Percentiles rank a stretch among this genome's conserved stretches.
Conservation (phyloP, 2,329 filamentous ascomycete genomes). For the Fusarium scirpi region DNA sequence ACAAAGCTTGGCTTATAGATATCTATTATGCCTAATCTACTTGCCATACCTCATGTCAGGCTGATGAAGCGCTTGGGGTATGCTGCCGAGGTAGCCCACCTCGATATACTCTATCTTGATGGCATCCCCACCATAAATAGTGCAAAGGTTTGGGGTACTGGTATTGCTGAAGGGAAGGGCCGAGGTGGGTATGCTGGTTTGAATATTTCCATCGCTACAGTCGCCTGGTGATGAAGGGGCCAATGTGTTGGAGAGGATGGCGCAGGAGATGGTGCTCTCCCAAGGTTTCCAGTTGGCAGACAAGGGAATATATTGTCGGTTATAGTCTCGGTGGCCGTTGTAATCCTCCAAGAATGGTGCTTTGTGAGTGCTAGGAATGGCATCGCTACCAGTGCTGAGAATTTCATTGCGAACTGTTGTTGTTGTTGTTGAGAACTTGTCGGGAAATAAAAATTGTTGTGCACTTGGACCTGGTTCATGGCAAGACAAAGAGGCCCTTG, state of each 20-base stretch:
- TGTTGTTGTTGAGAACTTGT: background rate
- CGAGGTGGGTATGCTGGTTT: slow-evolving; percentile 61
- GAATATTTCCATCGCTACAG: slow-evolving; percentile 59
- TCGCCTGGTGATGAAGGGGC: slow-evolving; percentile 66
- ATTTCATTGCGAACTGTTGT: slow-evolving; percentile 57
- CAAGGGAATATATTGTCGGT: slow-evolving; percentile 53
- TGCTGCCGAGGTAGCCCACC: slow-evolving; percentile 49
- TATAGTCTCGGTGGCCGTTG: slow-evolving; percentile 57
- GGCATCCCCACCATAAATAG: slow-evolving; percentile 52
- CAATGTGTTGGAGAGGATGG: slow-evolving; percentile 62
- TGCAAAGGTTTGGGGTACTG: slow-evolving; percentile 46
- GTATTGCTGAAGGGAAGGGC: slow-evolving; percentile 54
- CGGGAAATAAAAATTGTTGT: background rate
- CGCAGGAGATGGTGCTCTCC: slow-evolving; percentile 58
- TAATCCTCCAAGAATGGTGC: slow-evolving; percentile 61
- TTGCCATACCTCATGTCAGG: too few species aligned
- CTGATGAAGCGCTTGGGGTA: background rate
- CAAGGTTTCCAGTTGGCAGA: slow-evolving; percentile 61
- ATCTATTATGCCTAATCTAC: too few species aligned
- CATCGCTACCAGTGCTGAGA: slow-evolving; percentile 54
- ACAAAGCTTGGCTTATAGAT: too few species aligned
- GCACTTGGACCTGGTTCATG: slow-evolving; percentile 54
- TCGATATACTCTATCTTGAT: slow-evolving; percentile 58
- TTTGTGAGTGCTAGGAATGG: slow-evolving; percentile 58
- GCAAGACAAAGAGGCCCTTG: slow-evolving; percentile 56